These are phyloP conservation scores for Verticillium longisporum DNA, from an alignment of 2,329 filamentous ascomycete species.

Conservation along the genomic window DNA sequence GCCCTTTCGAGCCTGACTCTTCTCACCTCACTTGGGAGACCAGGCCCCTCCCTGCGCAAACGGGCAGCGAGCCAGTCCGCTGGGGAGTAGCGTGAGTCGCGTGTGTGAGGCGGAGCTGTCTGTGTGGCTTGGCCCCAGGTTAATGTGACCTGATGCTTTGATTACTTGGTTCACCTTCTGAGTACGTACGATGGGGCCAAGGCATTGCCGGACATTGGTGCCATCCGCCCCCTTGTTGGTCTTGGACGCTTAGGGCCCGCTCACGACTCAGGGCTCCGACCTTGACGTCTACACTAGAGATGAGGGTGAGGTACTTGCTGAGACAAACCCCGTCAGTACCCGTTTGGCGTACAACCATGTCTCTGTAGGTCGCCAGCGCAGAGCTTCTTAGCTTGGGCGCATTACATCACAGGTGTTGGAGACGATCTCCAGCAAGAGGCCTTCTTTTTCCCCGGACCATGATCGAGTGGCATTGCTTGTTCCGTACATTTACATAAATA, in stretches of 20 bases:
- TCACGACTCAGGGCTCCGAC: neutral
- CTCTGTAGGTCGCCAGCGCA: neutral
- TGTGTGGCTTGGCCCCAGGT: neutral
- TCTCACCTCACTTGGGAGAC: neutral
- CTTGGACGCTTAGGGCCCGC: neutral
- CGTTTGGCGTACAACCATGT: neutral
- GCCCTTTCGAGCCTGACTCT: neutral
- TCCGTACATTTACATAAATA: neutral
- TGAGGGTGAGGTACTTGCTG: neutral
- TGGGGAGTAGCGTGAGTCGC: neutral
- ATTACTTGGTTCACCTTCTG: neutral
- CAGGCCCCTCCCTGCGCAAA: neutral
- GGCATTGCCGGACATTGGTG: neutral
- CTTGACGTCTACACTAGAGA: neutral
- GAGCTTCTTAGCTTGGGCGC: neutral
- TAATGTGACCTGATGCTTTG: neutral
- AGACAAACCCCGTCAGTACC: neutral
- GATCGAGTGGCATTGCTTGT: neutral
- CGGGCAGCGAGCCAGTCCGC: neutral
- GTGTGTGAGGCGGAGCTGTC: conserved; percentile 1
- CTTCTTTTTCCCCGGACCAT: neutral
- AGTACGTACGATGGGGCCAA: neutral
- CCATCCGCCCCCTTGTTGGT: neutral
- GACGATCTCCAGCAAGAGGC: neutral
- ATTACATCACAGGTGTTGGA: conserved; percentile 1